phyloP scores from a whole-genome alignment of 1,139 yeast genomes.

The Pichia sp. region DNA sequence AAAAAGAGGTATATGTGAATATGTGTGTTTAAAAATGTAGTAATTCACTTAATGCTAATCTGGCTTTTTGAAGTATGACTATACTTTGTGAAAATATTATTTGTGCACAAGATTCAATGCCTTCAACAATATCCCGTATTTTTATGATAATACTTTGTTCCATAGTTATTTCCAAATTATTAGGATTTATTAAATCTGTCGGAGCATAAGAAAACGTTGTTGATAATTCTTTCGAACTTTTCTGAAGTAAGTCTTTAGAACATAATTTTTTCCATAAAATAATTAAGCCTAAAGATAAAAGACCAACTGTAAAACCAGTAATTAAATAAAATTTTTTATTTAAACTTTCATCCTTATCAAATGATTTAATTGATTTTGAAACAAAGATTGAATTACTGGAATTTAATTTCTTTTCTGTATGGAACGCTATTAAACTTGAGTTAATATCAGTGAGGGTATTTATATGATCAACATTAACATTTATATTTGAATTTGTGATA shows the following conservation, averaged over 20 bases:
- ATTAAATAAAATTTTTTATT: constrained; percentile 14
- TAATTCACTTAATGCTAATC: constrained; percentile 3
- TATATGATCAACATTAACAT: neutral
- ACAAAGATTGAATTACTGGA: neutral
- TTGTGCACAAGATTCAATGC: constrained; percentile 5
- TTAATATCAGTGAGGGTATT: constrained; percentile 15
- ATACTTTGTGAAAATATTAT: constrained; percentile 1
- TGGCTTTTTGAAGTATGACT: constrained; percentile 6
- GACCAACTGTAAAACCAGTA: constrained; percentile 26
- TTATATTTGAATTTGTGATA: no score
- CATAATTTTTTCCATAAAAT: constrained; percentile 22
- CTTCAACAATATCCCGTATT: neutral
- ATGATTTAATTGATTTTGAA: neutral
- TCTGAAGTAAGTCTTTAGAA: constrained; percentile 1
- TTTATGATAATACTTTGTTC: neutral
- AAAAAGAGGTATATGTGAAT: neutral
- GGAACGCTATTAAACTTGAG: constrained; percentile 20
- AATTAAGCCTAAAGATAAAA: constrained; percentile 25
- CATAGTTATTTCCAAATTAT: neutral
- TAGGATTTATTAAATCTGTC: neutral
- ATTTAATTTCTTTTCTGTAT: constrained; percentile 1
- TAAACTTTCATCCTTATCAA: neutral
- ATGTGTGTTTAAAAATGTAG: neutral
- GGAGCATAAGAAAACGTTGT: neutral
- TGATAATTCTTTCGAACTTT: neutral